These are phyloP conservation scores for Paxillus ammoniavirescens DNA, from an alignment of 768 basidiomycete species.

Conservation along the genomic window DNA sequence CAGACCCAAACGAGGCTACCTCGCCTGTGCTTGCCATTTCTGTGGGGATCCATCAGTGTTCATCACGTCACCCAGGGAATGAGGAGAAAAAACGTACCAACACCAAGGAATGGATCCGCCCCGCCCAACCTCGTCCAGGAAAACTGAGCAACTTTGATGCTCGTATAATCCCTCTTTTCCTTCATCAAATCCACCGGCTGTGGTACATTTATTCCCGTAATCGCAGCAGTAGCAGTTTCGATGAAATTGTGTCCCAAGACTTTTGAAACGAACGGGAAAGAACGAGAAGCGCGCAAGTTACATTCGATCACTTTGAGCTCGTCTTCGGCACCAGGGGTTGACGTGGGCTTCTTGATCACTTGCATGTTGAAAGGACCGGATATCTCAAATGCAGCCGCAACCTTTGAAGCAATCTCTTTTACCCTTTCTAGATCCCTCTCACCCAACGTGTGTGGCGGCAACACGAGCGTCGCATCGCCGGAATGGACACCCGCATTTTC, in stretches of 20 bases:
- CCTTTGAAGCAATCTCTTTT: conserved; percentile 93
- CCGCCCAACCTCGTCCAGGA: conserved; percentile 96
- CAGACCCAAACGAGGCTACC: conserved; percentile 92
- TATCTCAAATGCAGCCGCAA: conserved; percentile 92
- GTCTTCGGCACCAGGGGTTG: conserved; percentile 49
- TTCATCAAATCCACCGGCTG: conserved; percentile 91
- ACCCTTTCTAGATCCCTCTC: conserved; percentile 79
- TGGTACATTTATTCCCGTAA: conserved; percentile 82
- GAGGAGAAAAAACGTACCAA: conserved; percentile 56
- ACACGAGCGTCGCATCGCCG: conserved; percentile 95
- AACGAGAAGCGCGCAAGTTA: conserved; percentile 95
- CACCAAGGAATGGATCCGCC: conserved; percentile 95
- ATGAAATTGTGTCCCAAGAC: conserved; percentile 98
- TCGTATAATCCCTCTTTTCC: conserved; percentile 83
- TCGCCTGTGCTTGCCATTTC: conserved; percentile 99
- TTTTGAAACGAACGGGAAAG: conserved; percentile 99
- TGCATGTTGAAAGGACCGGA: conserved; percentile 99
- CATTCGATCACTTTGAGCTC: conserved; percentile 98
- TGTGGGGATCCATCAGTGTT: conserved; percentile 27
- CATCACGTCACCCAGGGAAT: background rate
- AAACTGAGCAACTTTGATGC: conserved; percentile 98
- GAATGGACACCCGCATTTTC: conserved; percentile 99
- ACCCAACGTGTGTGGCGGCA: conserved; percentile 86
- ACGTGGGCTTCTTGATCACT: conserved; percentile 80
- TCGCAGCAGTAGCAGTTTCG: conserved; percentile 87